These are phyloP conservation scores for Rosa lucieae DNA, from an alignment of 306 rosid genomes.

Conservation along the genomic window DNA sequence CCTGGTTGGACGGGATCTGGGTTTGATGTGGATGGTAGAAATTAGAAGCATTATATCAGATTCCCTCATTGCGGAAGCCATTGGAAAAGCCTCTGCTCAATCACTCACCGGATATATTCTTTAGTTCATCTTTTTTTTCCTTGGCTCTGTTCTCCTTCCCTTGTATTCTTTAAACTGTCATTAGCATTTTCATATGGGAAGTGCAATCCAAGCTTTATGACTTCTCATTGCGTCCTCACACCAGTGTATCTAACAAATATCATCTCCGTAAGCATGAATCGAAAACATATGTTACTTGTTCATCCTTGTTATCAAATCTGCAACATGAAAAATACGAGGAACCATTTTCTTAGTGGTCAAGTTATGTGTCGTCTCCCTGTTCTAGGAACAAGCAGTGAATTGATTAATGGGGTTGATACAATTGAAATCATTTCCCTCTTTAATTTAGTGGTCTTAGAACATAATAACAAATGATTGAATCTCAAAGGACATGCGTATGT, in stretches of 20 bases:
- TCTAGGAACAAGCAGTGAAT: not conserved
- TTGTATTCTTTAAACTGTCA: slow-evolving; percentile 19
- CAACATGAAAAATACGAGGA: not conserved
- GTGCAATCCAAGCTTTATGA: slow-evolving; percentile 22
- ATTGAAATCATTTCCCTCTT: not conserved
- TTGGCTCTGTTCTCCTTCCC: slow-evolving; percentile 13
- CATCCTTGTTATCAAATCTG: not conserved
- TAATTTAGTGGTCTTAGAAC: not conserved
- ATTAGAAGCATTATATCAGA: slow-evolving; percentile 20
- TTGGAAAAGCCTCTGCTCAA: slow-evolving; percentile 17
- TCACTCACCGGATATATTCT: slow-evolving; percentile 30
- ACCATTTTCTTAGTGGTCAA: not conserved
- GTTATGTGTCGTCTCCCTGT: not conserved
- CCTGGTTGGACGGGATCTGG: slow-evolving; percentile 96
- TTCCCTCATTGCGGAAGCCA: slow-evolving; percentile 18
- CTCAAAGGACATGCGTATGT: not conserved
- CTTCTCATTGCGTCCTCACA: slow-evolving; percentile 21
- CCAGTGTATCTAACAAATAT: not conserved
- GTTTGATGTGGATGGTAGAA: slow-evolving; percentile 79
- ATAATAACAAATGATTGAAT: not conserved
- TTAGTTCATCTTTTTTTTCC: slow-evolving; percentile 15
- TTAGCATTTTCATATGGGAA: slow-evolving; percentile 14
- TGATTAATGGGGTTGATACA: not conserved
- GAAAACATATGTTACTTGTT: not conserved
- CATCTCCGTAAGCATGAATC: not conserved